phyloP scores from a whole-genome alignment of 2,329 filamentous ascomycete genomes.

The Fusarium sp. region DNA sequence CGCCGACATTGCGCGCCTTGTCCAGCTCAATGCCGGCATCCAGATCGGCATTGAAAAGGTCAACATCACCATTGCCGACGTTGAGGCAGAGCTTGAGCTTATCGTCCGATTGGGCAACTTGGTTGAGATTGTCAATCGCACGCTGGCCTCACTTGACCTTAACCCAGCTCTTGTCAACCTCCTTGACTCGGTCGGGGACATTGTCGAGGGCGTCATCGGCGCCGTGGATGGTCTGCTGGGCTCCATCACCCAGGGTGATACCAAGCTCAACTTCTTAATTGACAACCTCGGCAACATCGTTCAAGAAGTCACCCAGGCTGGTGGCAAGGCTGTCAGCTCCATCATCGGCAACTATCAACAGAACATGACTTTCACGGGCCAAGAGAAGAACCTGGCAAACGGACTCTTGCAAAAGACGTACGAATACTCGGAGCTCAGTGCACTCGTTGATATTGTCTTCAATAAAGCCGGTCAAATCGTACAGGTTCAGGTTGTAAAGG shows the following conservation, averaged over 20 bases:
- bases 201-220: slow-evolving; percentile 15
- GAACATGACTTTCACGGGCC: slow-evolving; percentile 25
- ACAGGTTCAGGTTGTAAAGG: slow-evolving; percentile 22
- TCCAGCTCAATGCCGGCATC: slow-evolving; percentile 23
- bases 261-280: slow-evolving; percentile 23
- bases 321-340: slow-evolving; percentile 15
- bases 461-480: slow-evolving; percentile 27
- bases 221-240: slow-evolving; percentile 21
- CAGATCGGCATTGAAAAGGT: slow-evolving; percentile 24
- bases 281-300: slow-evolving; percentile 28
- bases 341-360: slow-evolving; percentile 26
- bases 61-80: slow-evolving; percentile 25
- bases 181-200: slow-evolving; percentile 20
- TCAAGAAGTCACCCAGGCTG: slow-evolving; percentile 16
- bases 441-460: slow-evolving; percentile 24
- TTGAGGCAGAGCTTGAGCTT: slow-evolving; percentile 25
- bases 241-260: slow-evolving; percentile 24
- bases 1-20: slow-evolving; percentile 17
- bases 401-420: slow-evolving; percentile 19
- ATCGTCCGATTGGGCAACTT: slow-evolving; percentile 20
- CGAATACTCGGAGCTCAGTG: slow-evolving; percentile 20
- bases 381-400: slow-evolving; percentile 18
- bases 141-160: slow-evolving; percentile 20
- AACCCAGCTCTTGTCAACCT: slow-evolving; percentile 23
- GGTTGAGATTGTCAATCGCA: slow-evolving; percentile 26